Percentiles rank a stretch among this genome's conserved stretches.
These are phyloP conservation scores for Globisporangium nodosum DNA, from an alignment of 352 stramenopile species.

Conservation along the genomic window DNA sequence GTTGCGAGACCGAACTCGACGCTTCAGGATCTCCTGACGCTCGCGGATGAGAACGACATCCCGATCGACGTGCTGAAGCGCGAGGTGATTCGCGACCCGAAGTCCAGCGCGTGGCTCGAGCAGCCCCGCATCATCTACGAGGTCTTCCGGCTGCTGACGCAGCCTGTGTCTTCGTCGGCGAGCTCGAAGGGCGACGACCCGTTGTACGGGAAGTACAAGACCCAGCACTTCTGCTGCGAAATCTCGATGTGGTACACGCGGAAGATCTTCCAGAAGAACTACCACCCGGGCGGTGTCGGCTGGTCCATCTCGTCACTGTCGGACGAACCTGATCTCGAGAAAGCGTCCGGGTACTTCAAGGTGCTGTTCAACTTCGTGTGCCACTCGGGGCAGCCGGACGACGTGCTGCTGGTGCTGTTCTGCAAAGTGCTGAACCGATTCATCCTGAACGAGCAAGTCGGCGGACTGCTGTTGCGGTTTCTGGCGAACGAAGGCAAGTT, in stretches of 20 bases:
- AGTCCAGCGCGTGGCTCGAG: slow-evolving; percentile 66
- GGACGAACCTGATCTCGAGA: slow-evolving; percentile 49
- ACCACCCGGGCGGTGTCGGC: slow-evolving; percentile 23
- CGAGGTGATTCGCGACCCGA: slow-evolving; percentile 68
- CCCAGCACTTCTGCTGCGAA: slow-evolving; percentile 84
- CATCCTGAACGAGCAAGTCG: slow-evolving; percentile 67
- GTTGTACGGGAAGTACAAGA: slow-evolving; percentile 76
- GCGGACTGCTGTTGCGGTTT: slow-evolving; percentile 61
- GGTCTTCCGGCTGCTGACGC: slow-evolving; percentile 66
- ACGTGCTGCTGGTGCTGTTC: slow-evolving; percentile 78
- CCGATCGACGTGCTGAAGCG: slow-evolving; percentile 72
- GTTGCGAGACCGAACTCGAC: slow-evolving; percentile 53
- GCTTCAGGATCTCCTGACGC: slow-evolving; percentile 51
- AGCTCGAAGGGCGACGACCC: slow-evolving; percentile 43
- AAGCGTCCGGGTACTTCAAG: slow-evolving; percentile 63
- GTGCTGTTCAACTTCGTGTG: slow-evolving; percentile 84
- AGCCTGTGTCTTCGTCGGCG: slow-evolving; percentile 20
- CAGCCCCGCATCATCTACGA: slow-evolving; percentile 81
- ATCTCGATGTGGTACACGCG: slow-evolving; percentile 69
- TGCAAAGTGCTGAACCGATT: slow-evolving; percentile 85
- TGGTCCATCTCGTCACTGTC: slow-evolving; percentile 25
- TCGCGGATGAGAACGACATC: slow-evolving; percentile 62
- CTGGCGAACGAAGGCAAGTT: slow-evolving; percentile 61
- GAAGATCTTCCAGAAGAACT: slow-evolving; percentile 68
- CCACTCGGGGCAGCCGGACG: slow-evolving; percentile 51